Percentiles rank a stretch among this genome's conserved stretches.
These are phyloP conservation scores for Xanthoconium stramineum DNA, from an alignment of 768 basidiomycete species.

Conservation along the genomic window DNA sequence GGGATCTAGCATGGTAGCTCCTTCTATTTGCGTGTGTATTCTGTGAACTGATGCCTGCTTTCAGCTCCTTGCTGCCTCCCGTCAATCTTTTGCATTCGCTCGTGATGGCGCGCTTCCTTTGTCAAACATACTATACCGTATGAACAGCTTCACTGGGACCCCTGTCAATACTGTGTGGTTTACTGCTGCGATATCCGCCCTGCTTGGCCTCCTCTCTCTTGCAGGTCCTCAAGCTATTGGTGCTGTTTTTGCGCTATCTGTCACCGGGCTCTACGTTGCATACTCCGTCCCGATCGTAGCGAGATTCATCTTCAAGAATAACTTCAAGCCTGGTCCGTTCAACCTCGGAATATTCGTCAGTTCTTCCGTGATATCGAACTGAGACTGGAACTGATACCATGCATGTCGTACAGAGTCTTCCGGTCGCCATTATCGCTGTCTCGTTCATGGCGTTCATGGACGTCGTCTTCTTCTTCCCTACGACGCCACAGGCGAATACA, in stretches of 20 bases:
- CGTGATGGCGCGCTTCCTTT: conserved; percentile 63
- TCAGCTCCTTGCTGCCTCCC: conserved; percentile 47
- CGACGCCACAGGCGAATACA: conserved; percentile 42
- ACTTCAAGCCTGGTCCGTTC: conserved; percentile 49
- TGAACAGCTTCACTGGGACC: conserved; percentile 49
- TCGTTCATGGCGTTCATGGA: conserved; percentile 65
- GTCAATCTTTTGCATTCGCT: conserved; percentile 57
- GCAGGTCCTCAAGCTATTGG: conserved; percentile 56
- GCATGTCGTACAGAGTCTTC: conserved; percentile 42
- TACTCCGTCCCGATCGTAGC: conserved; percentile 50
- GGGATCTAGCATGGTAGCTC: conserved; percentile 46
- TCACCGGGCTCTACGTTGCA: conserved; percentile 45
- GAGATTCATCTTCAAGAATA: conserved; percentile 45
- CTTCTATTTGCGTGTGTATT: background rate
- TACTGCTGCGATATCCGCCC: conserved; percentile 34
- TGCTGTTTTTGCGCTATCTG: conserved; percentile 53
- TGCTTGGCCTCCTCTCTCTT: conserved; percentile 53
- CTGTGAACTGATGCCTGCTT: conserved; percentile 3
- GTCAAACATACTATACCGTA: conserved; percentile 50
- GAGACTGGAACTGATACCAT: conserved; percentile 2
- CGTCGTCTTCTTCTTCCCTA: conserved; percentile 63
- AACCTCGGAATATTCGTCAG: conserved; percentile 43
- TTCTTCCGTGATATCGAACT: background rate
- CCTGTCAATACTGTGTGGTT: conserved; percentile 64
- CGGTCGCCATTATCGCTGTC: conserved; percentile 53